Percentiles rank a stretch among this genome's conserved stretches.
These are phyloP conservation scores for Penicillium manginii DNA, from an alignment of 495 filamentous ascomycete species.

Conservation along the genomic window DNA sequence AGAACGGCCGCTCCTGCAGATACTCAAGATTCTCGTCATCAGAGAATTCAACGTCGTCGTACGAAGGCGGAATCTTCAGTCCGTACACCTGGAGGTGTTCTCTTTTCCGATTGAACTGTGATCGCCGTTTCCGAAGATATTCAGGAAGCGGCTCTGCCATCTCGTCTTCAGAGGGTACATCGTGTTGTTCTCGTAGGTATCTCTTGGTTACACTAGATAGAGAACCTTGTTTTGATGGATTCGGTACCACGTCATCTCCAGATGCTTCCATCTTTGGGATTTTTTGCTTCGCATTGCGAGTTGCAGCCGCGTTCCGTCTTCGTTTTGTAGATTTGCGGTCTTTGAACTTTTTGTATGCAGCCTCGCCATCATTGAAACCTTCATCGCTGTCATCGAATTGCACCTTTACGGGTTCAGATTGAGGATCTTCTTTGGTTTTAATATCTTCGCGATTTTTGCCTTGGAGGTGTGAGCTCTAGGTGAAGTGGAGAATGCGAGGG, in stretches of 20 bases:
- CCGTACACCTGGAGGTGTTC: constrained; percentile 67
- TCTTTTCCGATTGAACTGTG: constrained; percentile 54
- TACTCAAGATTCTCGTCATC: constrained; percentile 72
- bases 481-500: neutral
- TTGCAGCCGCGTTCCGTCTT: constrained; percentile 53
- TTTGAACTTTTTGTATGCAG: constrained; percentile 62
- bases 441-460: neutral
- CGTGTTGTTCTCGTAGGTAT: constrained; percentile 42
- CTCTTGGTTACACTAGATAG: constrained; percentile 22
- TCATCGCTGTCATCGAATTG: constrained; percentile 37
- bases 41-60: constrained; percentile 82
- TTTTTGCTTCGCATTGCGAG: constrained; percentile 45
- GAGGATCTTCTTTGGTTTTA: neutral
- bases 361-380: constrained; percentile 50
- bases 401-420: constrained; percentile 16
- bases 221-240: neutral
- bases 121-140: constrained; percentile 58
- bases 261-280: constrained; percentile 27
- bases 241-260: constrained; percentile 25
- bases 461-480: constrained; percentile 22
- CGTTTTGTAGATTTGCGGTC: constrained; percentile 59
- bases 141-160: constrained; percentile 60
- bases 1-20: constrained; percentile 70
- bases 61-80: constrained; percentile 77
- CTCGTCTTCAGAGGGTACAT: constrained; percentile 55